Base-by-base conservation (phyloP, 1,284 basidiomycete genomes). In the Coriolopsis trogii region DNA sequence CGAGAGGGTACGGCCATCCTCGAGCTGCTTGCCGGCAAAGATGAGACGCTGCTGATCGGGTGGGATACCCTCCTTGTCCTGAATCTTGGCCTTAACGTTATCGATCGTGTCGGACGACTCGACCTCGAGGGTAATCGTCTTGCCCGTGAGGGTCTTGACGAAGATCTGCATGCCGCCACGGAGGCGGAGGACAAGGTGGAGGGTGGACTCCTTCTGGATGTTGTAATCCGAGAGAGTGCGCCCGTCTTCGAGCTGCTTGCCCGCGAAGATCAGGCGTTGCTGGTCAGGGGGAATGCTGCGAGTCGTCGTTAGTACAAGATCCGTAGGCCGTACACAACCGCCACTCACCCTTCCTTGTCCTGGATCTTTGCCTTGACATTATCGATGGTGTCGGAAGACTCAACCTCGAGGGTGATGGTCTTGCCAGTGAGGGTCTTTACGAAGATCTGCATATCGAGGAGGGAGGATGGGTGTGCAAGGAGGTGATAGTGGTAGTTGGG, bases 401-500 rank as follows among this genome's bases (percentile, higher is more conserved):
- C 89, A 43, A 93, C 89, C 77, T 93, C 90, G 59, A 91, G 82
- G 51, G 90, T 91, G 76, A 93, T 93, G 53, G 91, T 91, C 82
- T 93, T 94, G 62, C 92, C 92, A 33, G 93, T 94, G 49, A 94
- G 76, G 56, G 83, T 87, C 75, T 91, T 91, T 23, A 91, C 88
- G 68, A 92, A 91, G 67, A 91, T 91, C 73, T 91, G 89, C 89
- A 91, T 91, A 49, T 33, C 67, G 41, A 21, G 30, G 15, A 36
- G 53, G 31, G 49, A 26, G 25, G 31, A 33, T 41, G 28, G 28
- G 16, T 5, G 23, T n/a, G 13, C 20, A 31, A 6, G 30, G 10
- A 41, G 46, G 46, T 41, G 56, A 42, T 39, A 29, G 54, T 29
- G 49, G 55, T 31, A 55, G 49, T 30, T 37, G 45, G 42, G 53